These are phyloP conservation scores for Phytophthora vignae DNA, from an alignment of 352 stramenopile species.

Conservation along the genomic window DNA sequence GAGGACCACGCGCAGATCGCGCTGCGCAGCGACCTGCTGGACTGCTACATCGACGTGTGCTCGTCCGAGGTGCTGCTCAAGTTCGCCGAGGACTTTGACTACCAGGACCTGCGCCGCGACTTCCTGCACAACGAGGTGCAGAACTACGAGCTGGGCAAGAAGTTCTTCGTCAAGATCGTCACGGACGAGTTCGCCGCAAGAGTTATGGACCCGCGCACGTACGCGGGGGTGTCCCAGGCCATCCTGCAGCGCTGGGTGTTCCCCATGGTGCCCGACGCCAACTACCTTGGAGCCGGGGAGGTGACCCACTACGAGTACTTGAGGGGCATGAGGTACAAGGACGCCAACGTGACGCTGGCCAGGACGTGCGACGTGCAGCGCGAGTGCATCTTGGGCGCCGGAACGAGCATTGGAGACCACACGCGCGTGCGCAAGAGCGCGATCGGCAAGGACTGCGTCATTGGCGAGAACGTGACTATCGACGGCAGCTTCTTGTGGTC, in stretches of 20 bases:
- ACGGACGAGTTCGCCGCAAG: conserved; percentile 93
- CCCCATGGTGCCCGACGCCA: conserved; percentile 95
- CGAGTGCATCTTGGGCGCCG: conserved; percentile 79
- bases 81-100: conserved; percentile 99
- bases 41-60: conserved; percentile 99
- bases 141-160: conserved; percentile 98
- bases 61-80: conserved; percentile 97
- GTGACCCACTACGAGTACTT: conserved; percentile 81
- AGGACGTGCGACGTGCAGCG: conserved; percentile 71
- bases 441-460: conserved; percentile 74
- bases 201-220: conserved; percentile 95
- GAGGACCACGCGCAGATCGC: conserved; percentile 90
- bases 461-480: conserved; percentile 79
- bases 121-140: conserved; percentile 98
- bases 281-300: conserved; percentile 64
- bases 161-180: conserved; percentile 96
- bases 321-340: conserved; percentile 87
- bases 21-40: conserved; percentile 94
- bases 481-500: conserved; percentile 85
- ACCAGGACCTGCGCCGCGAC: conserved; percentile 94
- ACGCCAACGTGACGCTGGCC: conserved; percentile 69
- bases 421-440: conserved; percentile 65
- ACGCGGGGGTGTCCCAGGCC: conserved; percentile 93
- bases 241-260: conserved; percentile 97
- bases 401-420: conserved; percentile 63